A percentile compares a stretch with the other conserved stretches of the same genome.
Evolutionary conservation across 1,284 basidiomycete genomes (phyloP).

Genomic region (Sporisorium sorghi): DNA sequence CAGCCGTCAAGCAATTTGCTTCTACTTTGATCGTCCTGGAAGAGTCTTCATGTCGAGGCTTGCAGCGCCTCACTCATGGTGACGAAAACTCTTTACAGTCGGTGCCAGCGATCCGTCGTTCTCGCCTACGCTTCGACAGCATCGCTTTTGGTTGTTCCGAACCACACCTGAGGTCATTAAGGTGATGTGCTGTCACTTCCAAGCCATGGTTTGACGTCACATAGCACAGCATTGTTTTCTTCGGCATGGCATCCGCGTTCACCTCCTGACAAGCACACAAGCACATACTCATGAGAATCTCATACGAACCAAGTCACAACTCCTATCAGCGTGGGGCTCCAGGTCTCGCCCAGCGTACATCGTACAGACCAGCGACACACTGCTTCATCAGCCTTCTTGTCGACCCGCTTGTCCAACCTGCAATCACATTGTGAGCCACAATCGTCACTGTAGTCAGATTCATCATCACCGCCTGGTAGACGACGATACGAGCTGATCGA

Average conservation of each 20-base stretch:
- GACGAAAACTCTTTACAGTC: too few relatives aligned
- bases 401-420: background rate
- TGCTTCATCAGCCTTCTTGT: background rate
- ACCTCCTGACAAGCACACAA: background rate
- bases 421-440: too few relatives aligned
- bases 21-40: slow-evolving; percentile 1
- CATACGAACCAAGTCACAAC: background rate
- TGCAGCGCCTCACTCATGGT: too few relatives aligned
- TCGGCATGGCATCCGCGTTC: background rate
- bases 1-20: too few relatives aligned
- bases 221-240: background rate
- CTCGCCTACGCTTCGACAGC: too few relatives aligned
- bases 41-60: too few relatives aligned
- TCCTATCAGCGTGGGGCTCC: background rate
- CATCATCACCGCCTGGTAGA: background rate
- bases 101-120: too few relatives aligned
- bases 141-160: too few relatives aligned
- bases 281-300: background rate
- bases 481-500: background rate
- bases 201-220: slow-evolving; percentile 4
- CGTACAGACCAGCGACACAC: too few relatives aligned
- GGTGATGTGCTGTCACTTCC: background rate
- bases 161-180: too few relatives aligned
- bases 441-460: background rate
- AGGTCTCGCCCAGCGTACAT: background rate